phyloP scores from a whole-genome alignment of 176 grass and related monocot species.

The maize (Zea mays) region DNA sequence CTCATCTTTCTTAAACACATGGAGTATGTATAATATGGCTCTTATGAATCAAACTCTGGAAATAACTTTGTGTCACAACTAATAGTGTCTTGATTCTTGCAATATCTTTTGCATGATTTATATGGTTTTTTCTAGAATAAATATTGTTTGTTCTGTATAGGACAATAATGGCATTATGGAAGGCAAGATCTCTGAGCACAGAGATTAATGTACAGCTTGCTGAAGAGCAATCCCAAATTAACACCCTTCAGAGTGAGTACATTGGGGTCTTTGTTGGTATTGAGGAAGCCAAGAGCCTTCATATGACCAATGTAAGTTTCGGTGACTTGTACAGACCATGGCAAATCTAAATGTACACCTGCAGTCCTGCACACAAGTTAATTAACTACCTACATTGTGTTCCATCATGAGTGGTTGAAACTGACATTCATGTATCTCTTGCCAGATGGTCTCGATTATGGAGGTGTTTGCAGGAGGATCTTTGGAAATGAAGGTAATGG shows the following conservation, averaged over 20 bases:
- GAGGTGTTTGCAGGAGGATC: too few species aligned
- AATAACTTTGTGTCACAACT: background rate
- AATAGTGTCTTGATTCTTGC: too few species aligned
- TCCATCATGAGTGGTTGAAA: too few species aligned
- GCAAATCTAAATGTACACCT: slow-evolving; percentile 26
- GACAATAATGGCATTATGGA: slow-evolving; percentile 30
- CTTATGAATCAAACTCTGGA: slow-evolving; percentile 5
- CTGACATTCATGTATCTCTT: too few species aligned
- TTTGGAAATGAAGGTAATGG: too few species aligned
- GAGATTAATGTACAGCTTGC: slow-evolving; percentile 75
- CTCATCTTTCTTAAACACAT: background rate
- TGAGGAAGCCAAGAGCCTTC: slow-evolving; percentile 63
- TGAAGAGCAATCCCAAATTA: slow-evolving; percentile 74
- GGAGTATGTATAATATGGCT: slow-evolving; percentile 16
- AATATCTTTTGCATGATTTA: too few species aligned
- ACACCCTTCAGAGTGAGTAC: slow-evolving; percentile 59
- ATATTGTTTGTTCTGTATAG: background rate
- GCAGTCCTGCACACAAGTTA: background rate
- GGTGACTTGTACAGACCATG: slow-evolving; percentile 15
- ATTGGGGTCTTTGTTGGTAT: slow-evolving; percentile 68
- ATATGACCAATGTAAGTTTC: slow-evolving; percentile 66
- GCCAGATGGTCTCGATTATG: too few species aligned
- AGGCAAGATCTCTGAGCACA: slow-evolving; percentile 72
- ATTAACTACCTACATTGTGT: background rate
- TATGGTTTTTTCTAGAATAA: background rate